Evolutionary conservation across 139 green algal genomes (phyloP).

Genomic region (Tetraselmis chui): DNA sequence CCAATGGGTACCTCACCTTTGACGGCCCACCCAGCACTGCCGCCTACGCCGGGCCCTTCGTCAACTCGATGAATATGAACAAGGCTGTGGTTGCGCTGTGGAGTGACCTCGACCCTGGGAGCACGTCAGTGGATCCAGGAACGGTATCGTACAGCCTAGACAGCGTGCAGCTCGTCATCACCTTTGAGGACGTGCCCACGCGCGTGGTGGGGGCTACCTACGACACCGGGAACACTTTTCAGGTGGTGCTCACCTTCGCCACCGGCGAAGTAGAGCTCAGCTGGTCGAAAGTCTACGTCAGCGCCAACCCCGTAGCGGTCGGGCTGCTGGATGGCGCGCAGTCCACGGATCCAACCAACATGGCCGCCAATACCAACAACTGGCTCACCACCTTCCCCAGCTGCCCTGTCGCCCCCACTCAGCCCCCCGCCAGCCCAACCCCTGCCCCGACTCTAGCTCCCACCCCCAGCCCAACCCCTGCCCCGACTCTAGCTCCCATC

Average conservation of each 20-base stretch:
- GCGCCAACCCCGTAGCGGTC: neutral
- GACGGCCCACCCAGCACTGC: neutral
- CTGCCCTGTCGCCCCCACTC: neutral
- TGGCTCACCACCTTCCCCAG: neutral
- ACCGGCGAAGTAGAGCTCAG: neutral
- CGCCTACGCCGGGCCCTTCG: neutral
- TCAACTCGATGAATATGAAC: neutral
- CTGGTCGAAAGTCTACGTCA: neutral
- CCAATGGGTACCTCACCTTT: neutral
- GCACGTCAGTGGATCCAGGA: too few species aligned
- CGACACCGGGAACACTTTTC: neutral
- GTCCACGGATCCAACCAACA: neutral
- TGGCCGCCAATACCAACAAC: neutral
- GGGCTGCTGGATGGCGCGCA: neutral
- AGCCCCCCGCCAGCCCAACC: neutral
- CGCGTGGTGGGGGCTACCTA: neutral
- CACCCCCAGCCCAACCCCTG: too few species aligned
- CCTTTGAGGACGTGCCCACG: neutral
- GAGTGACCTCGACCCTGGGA: neutral
- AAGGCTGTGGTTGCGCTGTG: neutral
- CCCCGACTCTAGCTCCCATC: too few species aligned
- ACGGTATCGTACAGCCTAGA: neutral
- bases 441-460: too few species aligned
- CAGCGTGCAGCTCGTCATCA: neutral
- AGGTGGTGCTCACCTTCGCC: neutral